Evolutionary conservation across 2,329 filamentous ascomycete genomes (phyloP).

Genomic region (Xylariaceae sp.): DNA sequence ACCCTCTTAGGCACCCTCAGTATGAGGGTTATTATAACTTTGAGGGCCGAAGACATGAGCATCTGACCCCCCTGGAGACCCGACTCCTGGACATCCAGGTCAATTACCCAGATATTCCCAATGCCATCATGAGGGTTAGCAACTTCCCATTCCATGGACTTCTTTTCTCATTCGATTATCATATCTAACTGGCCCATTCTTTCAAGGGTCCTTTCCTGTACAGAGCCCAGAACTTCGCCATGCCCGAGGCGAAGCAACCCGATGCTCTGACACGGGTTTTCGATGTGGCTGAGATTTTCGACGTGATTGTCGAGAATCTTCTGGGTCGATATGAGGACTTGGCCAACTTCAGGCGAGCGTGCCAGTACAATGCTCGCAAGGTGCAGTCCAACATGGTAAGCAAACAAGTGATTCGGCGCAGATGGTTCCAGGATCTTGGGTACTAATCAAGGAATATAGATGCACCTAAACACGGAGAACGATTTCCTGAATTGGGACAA

Average conservation of each 20-base stretch:
- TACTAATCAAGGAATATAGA: slow-evolving; percentile 19
- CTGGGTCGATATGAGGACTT: slow-evolving; percentile 20
- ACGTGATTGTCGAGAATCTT: slow-evolving; percentile 14
- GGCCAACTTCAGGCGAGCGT: slow-evolving; percentile 21
- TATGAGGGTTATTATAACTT: slow-evolving; percentile 5
- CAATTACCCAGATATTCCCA: slow-evolving; percentile 12
- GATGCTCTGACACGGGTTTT: slow-evolving; percentile 13
- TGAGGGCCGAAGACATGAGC: slow-evolving; percentile 1
- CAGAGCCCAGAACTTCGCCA: slow-evolving; percentile 3
- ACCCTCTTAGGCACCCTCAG: slow-evolving; percentile 17
- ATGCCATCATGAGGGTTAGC: slow-evolving; percentile 13
- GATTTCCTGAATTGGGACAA: slow-evolving; percentile 9
- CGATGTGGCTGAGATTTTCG: slow-evolving; percentile 18
- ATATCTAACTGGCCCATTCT: not conserved
- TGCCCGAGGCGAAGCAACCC: slow-evolving; percentile 11
- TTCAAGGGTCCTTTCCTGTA: slow-evolving; percentile 11
- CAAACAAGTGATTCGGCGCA: not conserved
- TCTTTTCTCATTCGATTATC: too few species aligned
- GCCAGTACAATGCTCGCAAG: slow-evolving; percentile 18
- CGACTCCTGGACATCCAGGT: slow-evolving; percentile 10
- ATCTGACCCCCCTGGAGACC: slow-evolving; percentile 3
- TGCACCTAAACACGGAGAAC: slow-evolving; percentile 11
- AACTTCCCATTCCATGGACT: not conserved
- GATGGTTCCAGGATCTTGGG: not conserved
- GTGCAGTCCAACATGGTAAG: slow-evolving; percentile 21